Base-by-base conservation (phyloP, 345 rosid genomes). In the Bruguiera sexangula region DNA sequence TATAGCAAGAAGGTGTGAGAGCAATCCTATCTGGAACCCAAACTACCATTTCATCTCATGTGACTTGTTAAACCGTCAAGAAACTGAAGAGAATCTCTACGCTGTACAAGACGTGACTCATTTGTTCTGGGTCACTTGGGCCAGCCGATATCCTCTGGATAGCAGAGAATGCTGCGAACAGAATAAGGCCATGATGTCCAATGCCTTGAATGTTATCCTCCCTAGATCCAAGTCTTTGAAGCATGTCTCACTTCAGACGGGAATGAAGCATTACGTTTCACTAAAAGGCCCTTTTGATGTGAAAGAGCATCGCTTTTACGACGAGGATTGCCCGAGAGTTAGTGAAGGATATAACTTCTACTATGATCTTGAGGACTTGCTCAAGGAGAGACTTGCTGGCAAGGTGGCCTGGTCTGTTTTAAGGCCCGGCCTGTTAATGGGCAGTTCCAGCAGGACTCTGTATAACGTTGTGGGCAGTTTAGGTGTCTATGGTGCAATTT, bases 101-200 rank as follows among this genome's bases (percentile, higher is more conserved):
- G 36, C 37, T 31, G 50, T 86, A 53, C 71, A 80, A 22, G 87
- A 81, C 16, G 86, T 83, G 81, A 93, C 90, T 34, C 96, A 93
- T 70, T 69, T 86, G 72, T 93, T 93, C 34, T 91, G 96, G 97
- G 73, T 91, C 76, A 89, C 98, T 50, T 91, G 98, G 98, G 86
- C 91, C 7, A 79, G 76, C 26, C 81, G 84, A 63, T 85, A 69
- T 67, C 89, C 90, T 5, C 70, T 81, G 21, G 92, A 89, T 18
- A 83, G 66, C 77, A 73, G 56, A n/a, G 83, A 87, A 43, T 88
- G 98, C 65, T 86, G 89, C 39, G 70, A 84, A 55, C 91, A 85
- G 80, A 93, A 93, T 83, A 75, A 68, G 82, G 72, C 68, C 60
- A 88, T 93, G 98, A 76, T 91, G 80, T 48, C 65, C 74, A 85